A percentile compares a stretch with the other conserved stretches of the same genome.
Evolutionary conservation across 257 asterid genomes (phyloP).

Genomic region (Jaltomata sinuosa): DNA sequence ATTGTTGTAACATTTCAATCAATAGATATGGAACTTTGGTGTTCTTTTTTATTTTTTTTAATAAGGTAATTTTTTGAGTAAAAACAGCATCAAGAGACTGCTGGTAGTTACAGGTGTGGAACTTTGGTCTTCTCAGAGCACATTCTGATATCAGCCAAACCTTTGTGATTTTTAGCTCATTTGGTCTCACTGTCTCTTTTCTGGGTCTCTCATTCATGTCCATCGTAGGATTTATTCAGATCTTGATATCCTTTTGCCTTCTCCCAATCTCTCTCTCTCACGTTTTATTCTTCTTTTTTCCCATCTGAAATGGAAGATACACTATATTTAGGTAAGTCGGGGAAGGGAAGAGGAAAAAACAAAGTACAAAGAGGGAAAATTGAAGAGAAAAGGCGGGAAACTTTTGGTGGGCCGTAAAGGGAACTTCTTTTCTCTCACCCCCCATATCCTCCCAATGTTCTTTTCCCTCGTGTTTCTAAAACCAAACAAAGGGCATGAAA

Average conservation of each 20-base stretch:
- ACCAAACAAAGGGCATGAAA: not conserved
- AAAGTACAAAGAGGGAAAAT: not conserved
- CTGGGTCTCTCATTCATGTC: not conserved
- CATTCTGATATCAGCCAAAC: not conserved
- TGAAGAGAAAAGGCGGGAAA: not conserved
- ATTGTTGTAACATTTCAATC: not conserved
- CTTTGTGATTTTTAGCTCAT: not conserved
- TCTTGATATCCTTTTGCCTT: not conserved
- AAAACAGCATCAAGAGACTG: not conserved
- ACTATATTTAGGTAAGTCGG: not conserved
- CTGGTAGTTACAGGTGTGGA: not conserved
- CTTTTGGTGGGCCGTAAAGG: not conserved
- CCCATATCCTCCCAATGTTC: not conserved
- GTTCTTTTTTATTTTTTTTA: not conserved
- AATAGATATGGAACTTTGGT: not conserved
- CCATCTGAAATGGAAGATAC: not conserved
- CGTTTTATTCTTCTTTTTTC: not conserved
- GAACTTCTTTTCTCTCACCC: not conserved
- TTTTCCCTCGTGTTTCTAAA: not conserved
- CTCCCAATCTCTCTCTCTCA: not conserved
- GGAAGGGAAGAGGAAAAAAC: not conserved
- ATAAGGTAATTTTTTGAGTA: not conserved
- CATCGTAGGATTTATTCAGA: not conserved
- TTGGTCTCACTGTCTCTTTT: not conserved
- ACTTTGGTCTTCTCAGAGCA: not conserved